phyloP scores from a whole-genome alignment of 2,329 filamentous ascomycete genomes.

The Colletotrichum sublineola region DNA sequence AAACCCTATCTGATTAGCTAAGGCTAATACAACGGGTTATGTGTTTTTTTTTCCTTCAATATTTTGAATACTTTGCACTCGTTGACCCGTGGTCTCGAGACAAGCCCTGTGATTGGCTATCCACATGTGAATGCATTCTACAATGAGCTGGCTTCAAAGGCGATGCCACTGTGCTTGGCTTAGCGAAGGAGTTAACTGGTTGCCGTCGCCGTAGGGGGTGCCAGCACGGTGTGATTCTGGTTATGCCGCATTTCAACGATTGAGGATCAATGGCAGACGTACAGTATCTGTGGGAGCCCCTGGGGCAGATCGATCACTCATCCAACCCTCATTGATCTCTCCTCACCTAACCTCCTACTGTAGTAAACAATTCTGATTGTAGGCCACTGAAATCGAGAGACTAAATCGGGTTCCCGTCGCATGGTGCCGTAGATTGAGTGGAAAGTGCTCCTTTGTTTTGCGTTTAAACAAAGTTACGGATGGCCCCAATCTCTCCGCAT shows the following conservation, averaged over 20 bases:
- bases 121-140: background rate
- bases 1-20: constrained; percentile 39
- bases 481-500: background rate
- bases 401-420: background rate
- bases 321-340: constrained; percentile 3
- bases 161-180: background rate
- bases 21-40: constrained; percentile 42
- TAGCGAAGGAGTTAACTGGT: too few relatives aligned
- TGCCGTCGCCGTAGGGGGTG: background rate
- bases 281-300: constrained; percentile 1
- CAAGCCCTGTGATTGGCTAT: background rate
- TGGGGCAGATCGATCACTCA: background rate
- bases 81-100: background rate
- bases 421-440: constrained; percentile 5
- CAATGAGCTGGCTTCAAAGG: background rate
- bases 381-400: background rate
- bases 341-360: background rate
- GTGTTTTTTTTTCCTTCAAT: constrained; percentile 7
- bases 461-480: constrained; percentile 10
- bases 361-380: background rate
- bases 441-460: constrained; percentile 16
- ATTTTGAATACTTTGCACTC: background rate
- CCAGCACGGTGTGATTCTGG: background rate
- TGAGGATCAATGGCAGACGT: background rate
- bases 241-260: too few relatives aligned